phyloP scores from a whole-genome alignment of 2,329 filamentous ascomycete genomes.

The Hypoxylon sp. region DNA sequence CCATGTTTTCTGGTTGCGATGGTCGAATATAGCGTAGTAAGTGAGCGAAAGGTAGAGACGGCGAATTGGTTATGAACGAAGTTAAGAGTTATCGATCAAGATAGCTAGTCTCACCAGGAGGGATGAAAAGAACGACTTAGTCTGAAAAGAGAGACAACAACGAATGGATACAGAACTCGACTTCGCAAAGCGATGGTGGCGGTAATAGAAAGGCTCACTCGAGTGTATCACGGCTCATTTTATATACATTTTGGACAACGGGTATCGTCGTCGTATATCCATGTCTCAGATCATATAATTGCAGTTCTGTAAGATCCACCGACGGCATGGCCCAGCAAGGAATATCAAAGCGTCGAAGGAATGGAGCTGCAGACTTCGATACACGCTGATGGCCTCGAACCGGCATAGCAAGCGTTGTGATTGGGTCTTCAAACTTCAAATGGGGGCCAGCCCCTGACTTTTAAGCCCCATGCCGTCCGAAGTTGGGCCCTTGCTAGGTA shows the following conservation, averaged over 20 bases:
- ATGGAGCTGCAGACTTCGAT: slow-evolving; percentile 30
- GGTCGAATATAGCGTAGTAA: slow-evolving; percentile 26
- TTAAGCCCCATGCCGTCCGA: slow-evolving; percentile 13
- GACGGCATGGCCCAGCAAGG: not conserved
- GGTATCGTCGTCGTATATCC: slow-evolving; percentile 24
- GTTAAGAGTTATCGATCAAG: slow-evolving; percentile 43
- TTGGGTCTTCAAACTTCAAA: slow-evolving; percentile 18
- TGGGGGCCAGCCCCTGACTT: slow-evolving; percentile 23
- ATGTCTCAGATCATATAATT: slow-evolving; percentile 33
- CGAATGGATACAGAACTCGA: slow-evolving; percentile 41
- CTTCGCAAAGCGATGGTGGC: slow-evolving; percentile 42
- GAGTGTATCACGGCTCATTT: slow-evolving; percentile 24
- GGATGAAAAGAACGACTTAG: slow-evolving; percentile 40
- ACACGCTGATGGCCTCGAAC: slow-evolving; percentile 20
- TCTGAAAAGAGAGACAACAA: slow-evolving; percentile 41
- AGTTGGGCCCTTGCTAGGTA: slow-evolving; percentile 18
- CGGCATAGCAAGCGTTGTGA: slow-evolving; percentile 6
- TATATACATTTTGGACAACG: slow-evolving; percentile 41
- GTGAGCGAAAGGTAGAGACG: slow-evolving; percentile 31
- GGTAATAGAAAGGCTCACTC: slow-evolving; percentile 16
- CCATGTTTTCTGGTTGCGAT: slow-evolving; percentile 43
- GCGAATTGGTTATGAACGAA: slow-evolving; percentile 28
- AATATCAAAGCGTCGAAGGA: slow-evolving; percentile 23
- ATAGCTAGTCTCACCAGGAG: slow-evolving; percentile 49
- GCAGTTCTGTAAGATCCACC: slow-evolving; percentile 40